Evolutionary conservation across 108 stramenopile species (phyloP).

Genomic region (Skeletonema marinoi): DNA sequence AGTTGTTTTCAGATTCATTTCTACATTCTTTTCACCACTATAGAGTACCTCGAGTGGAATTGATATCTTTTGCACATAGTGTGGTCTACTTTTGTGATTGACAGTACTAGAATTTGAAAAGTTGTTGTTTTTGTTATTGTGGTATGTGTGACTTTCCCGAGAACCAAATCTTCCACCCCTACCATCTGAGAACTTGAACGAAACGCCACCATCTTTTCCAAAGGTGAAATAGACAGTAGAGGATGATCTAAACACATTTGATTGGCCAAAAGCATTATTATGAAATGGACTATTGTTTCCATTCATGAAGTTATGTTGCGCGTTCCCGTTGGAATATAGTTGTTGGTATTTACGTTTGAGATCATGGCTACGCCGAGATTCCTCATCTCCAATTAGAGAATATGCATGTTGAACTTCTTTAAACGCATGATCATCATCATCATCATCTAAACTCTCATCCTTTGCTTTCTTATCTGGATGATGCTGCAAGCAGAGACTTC

Average conservation of each 20-base stretch:
- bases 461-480: slow-evolving; percentile 80
- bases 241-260: not conserved
- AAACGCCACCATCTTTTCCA: slow-evolving; percentile 17
- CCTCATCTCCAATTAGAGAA: slow-evolving; percentile 60
- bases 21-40: slow-evolving; percentile 33
- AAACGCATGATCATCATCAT: slow-evolving; percentile 55
- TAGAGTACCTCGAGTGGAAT: slow-evolving; percentile 68
- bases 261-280: not conserved
- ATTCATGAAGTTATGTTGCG: slow-evolving; percentile 5
- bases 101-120: slow-evolving; percentile 6
- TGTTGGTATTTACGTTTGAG: slow-evolving; percentile 7
- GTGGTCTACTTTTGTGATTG: slow-evolving; percentile 38
- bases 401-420: slow-evolving; percentile 80
- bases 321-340: not conserved
- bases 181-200: slow-evolving; percentile 24
- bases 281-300: slow-evolving; percentile 14
- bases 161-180: not conserved
- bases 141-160: slow-evolving; percentile 1
- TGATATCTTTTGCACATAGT: slow-evolving; percentile 64
- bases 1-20: slow-evolving; percentile 50
- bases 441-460: slow-evolving; percentile 5
- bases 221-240: slow-evolving; percentile 42
- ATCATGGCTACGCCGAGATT: slow-evolving; percentile 57
- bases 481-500: slow-evolving; percentile 63
- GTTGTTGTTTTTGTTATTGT: slow-evolving; percentile 3